Percentiles rank a stretch among this genome's conserved stretches.
These are phyloP conservation scores for Cicer bijugum DNA, from an alignment of 306 rosid genomes.

Conservation along the genomic window DNA sequence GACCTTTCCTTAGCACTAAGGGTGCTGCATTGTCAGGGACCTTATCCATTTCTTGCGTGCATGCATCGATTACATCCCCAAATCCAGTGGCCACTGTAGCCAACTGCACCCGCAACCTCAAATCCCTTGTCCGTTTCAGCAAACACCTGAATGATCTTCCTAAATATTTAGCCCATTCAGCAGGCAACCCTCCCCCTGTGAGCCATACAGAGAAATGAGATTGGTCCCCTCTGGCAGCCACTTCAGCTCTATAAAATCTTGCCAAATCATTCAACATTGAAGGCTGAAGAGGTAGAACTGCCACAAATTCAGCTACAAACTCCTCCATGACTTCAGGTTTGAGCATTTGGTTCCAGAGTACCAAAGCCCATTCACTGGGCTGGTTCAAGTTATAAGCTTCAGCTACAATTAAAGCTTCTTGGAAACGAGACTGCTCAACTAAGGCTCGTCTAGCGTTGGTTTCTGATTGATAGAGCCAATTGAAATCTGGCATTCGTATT, in stretches of 20 bases:
- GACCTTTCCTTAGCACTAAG: conserved; percentile 86
- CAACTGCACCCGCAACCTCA: conserved; percentile 75
- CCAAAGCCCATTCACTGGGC: conserved; percentile 96
- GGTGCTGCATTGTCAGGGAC: conserved; percentile 88
- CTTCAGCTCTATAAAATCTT: conserved; percentile 83
- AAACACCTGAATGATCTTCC: conserved; percentile 92
- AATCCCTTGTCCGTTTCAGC: conserved; percentile 84
- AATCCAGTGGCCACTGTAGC: conserved; percentile 86
- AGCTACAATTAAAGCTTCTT: conserved; percentile 92
- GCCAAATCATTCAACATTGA: conserved; percentile 86
- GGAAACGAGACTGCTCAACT: conserved; percentile 95
- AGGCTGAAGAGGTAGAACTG: conserved; percentile 88
- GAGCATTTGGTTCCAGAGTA: conserved; percentile 96
- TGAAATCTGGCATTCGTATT: conserved; percentile 93
- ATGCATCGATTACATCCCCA: conserved; percentile 64
- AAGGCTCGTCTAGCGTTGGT: conserved; percentile 88
- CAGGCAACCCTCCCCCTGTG: conserved; percentile 95
- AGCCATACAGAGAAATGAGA: conserved; percentile 98
- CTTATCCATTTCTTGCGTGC: conserved; percentile 69
- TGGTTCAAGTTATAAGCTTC: conserved; percentile 98
- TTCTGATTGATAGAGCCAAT: conserved; percentile 79
- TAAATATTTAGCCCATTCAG: conserved; percentile 93
- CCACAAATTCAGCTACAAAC: conserved; percentile 90
- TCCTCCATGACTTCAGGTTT: conserved; percentile 95
- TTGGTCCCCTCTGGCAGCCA: conserved; percentile 95